Percentiles rank a stretch among this genome's conserved stretches.
phyloP scores from a whole-genome alignment of 31 red algal species.

The Asparagopsis taxiformis region DNA sequence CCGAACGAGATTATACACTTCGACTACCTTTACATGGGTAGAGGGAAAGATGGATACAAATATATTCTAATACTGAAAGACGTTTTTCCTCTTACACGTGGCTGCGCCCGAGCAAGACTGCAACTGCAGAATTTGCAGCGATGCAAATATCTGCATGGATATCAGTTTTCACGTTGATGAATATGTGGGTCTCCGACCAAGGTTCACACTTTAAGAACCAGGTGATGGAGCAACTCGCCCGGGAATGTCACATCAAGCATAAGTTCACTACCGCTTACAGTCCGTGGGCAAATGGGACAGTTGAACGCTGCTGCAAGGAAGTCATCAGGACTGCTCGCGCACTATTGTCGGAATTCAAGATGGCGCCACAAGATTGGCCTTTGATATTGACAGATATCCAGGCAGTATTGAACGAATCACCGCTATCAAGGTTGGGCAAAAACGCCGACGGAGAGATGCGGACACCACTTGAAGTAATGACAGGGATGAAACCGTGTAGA shows the following conservation, averaged over 20 bases:
- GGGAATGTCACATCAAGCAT: not conserved
- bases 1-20: conserved; percentile 52
- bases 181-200: conserved; percentile 28
- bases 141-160: not conserved
- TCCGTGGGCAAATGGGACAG: no score
- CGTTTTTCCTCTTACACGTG: conserved; percentile 33
- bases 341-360: no score
- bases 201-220: conserved; percentile 34
- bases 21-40: conserved; percentile 42
- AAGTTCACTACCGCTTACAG: no score
- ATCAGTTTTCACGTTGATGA: conserved; percentile 9
- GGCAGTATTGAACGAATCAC: no score
- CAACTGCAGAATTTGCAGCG: not conserved
- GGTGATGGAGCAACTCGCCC: not conserved
- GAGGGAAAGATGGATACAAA: not conserved
- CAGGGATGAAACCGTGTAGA: no score
- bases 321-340: no score
- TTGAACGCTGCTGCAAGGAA: no score
- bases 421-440: no score
- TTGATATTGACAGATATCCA: no score
- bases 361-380: no score
- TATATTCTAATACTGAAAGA: conserved; percentile 33
- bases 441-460: no score
- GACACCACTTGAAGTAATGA: no score
- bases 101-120: not conserved